A percentile compares a stretch with the other conserved stretches of the same genome.
phyloP scores from a whole-genome alignment of 202 grass and related monocot genomes.

The Zizania palustris region DNA sequence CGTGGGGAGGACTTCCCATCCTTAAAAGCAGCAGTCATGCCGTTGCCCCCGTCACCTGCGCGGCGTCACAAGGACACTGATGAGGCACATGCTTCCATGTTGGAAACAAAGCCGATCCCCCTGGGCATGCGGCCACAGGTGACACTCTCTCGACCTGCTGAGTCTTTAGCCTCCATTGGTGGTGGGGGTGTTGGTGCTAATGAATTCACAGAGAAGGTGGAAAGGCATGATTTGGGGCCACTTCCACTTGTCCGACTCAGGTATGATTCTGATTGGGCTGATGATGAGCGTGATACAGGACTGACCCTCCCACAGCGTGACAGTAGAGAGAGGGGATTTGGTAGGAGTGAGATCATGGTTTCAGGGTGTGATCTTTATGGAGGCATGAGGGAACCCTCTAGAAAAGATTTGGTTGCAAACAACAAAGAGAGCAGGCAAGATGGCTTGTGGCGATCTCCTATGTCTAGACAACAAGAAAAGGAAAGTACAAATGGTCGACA shows the following conservation, averaged over 20 bases:
- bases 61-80: constrained; percentile 64
- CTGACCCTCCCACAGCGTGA: constrained; percentile 75
- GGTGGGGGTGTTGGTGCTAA: not conserved
- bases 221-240: constrained; percentile 53
- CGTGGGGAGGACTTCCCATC: constrained; percentile 96
- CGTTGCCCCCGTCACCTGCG: constrained; percentile 39
- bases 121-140: constrained; percentile 89
- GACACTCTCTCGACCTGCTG: constrained; percentile 39
- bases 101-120: constrained; percentile 44
- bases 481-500: constrained; percentile 55
- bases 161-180: constrained; percentile 36
- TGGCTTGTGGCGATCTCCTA: constrained; percentile 57
- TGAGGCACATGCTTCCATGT: constrained; percentile 30
- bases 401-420: constrained; percentile 46
- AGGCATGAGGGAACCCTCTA: constrained; percentile 45
- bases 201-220: constrained; percentile 46
- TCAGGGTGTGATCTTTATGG: constrained; percentile 45
- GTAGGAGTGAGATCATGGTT: constrained; percentile 52
- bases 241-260: constrained; percentile 62
- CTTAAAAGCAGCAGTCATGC: constrained; percentile 64
- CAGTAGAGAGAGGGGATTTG: constrained; percentile 59
- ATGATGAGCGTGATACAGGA: constrained; percentile 91
- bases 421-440: constrained; percentile 56
- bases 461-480: constrained; percentile 45
- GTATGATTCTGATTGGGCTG: constrained; percentile 91